These are phyloP conservation scores for Clathrus columnatus DNA, from an alignment of 768 basidiomycete genomes.

Conservation along the genomic window DNA sequence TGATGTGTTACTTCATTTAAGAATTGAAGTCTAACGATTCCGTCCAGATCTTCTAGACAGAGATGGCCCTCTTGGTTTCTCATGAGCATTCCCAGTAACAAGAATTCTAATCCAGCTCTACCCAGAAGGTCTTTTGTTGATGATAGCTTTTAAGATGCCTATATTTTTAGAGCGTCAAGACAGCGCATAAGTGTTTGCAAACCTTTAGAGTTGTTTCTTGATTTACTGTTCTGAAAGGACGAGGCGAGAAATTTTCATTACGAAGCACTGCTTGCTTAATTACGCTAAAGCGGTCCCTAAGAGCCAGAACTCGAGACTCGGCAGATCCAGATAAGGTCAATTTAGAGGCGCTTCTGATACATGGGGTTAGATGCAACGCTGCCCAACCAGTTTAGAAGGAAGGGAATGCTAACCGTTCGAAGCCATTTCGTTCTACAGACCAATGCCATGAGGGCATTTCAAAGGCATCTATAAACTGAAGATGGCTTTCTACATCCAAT, in stretches of 20 bases:
- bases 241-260: constrained; percentile 94
- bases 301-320: constrained; percentile 67
- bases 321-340: constrained; percentile 76
- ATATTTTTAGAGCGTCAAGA: neutral
- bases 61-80: constrained; percentile 86
- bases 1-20: constrained; percentile 55
- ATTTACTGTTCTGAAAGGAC: constrained; percentile 66
- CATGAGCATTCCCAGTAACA: constrained; percentile 87
- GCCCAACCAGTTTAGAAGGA: constrained; percentile 1
- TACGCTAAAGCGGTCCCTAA: constrained; percentile 80
- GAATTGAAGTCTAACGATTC: constrained; percentile 80
- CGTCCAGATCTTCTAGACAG: constrained; percentile 91
- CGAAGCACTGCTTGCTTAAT: constrained; percentile 89
- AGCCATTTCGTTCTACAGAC: constrained; percentile 77
- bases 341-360: constrained; percentile 37
- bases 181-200: constrained; percentile 17
- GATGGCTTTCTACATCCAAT: constrained; percentile 72
- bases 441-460: constrained; percentile 96
- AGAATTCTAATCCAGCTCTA: constrained; percentile 78
- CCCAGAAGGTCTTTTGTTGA: constrained; percentile 96
- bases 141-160: constrained; percentile 69
- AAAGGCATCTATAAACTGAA: constrained; percentile 81
- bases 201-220: constrained; percentile 84
- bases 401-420: constrained; percentile 59
- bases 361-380: neutral